Base-by-base conservation (phyloP, 495 filamentous ascomycete species). In the Xylaria cubensis region DNA sequence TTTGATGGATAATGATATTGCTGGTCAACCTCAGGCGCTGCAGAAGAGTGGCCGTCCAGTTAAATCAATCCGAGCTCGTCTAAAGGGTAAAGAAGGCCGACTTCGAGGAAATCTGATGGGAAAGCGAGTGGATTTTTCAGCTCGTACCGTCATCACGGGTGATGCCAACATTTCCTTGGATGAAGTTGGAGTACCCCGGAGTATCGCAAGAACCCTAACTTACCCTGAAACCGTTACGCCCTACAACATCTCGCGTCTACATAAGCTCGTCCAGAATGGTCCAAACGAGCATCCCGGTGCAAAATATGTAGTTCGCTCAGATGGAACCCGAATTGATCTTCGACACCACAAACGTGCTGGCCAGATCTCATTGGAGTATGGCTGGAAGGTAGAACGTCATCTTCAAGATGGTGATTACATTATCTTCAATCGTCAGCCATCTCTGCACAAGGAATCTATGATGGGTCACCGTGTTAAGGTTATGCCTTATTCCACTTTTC, bases 1-100 rank as follows among this genome's bases (percentile, higher is more conserved):
- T 8, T 95, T 97, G 82, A 99, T 99, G 96, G 96, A 98, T 78
- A 99, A 99, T 76, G 94, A 98, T 78, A 97, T 97, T 80, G 96
- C 97, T 68, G 95, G 95, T 59, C 92, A 96, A 73, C 96, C 96
- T 0, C 95, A 97, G 79, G 97, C 96, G 5, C 84, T 98, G 80
- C 97, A 98, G 78, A 99, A 99, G 82, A 95, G 93, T 50, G 97
- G 97, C 50, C 88, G 96, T 73, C 95, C 96, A 0, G 92, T 99
- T 72, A 99, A 99, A 84, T 92, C 94, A 32, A 95, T 99, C 74
- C 93, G 96, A 64, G 94, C 93, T 72, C 94, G 96, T 84, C 83
- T 99, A 75, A 99, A 99, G 87, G 96, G 97, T 69, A 99, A 99
- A 79, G 96, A 99, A 81, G 96, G 96, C 77, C 93, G 96, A 83